These are phyloP conservation scores for Arbutus unedo DNA, from an alignment of 148 eudicot species.

Conservation along the genomic window DNA sequence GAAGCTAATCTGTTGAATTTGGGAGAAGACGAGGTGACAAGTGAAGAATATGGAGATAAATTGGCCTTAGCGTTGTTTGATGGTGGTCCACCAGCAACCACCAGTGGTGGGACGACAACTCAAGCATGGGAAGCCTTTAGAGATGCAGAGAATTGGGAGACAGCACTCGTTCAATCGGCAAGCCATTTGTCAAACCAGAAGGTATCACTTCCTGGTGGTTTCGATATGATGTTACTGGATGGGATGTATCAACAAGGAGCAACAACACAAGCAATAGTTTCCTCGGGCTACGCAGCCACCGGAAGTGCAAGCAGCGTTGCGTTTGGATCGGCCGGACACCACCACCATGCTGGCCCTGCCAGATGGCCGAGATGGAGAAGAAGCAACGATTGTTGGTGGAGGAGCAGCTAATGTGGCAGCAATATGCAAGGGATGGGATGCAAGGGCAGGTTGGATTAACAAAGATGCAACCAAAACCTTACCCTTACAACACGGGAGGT, in stretches of 20 bases:
- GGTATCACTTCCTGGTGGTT: conserved; percentile 58
- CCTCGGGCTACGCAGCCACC: conserved; percentile 35
- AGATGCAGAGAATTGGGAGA: conserved; percentile 70
- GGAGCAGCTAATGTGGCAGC: conserved; percentile 85
- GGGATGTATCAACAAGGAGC: conserved; percentile 77
- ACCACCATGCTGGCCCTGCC: conserved; percentile 65
- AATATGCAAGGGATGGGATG: conserved; percentile 60
- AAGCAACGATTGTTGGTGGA: conserved; percentile 60
- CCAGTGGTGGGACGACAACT: conserved; percentile 16
- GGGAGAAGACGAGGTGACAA: conserved; percentile 44
- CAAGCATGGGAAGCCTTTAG: conserved; percentile 64
- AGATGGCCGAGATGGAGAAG: conserved; percentile 85
- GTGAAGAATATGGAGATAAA: conserved; percentile 42
- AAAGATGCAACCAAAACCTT: conserved; percentile 34
- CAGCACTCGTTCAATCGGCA: conserved; percentile 52
- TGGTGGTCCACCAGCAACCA: conserved; percentile 19
- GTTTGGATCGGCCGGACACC: conserved; percentile 55
- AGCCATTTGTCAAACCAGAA: conserved; percentile 68
- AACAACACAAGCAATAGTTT: conserved; percentile 26
- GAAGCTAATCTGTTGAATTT: conserved; percentile 58
- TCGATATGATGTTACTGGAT: conserved; percentile 58
- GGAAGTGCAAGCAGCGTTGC: conserved; percentile 91
- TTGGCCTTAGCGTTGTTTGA: conserved; percentile 73
- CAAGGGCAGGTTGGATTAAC: conserved; percentile 53
- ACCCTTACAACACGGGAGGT: conserved; percentile 33